Base-by-base conservation (phyloP, 2,329 filamentous ascomycete species). In the Trichoderma brevicompactum region DNA sequence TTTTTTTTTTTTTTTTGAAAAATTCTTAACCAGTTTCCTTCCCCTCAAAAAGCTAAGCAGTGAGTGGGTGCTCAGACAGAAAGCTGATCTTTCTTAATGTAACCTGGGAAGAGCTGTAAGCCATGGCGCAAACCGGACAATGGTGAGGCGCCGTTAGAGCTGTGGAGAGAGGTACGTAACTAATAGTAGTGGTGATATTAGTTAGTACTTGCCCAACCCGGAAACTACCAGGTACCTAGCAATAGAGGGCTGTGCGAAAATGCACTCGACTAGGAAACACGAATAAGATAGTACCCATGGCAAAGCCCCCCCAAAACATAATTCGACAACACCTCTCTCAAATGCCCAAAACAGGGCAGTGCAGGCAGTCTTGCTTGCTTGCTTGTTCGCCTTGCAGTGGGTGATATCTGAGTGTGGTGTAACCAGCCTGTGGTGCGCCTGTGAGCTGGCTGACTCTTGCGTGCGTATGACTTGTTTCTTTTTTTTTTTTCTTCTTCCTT, bases 361-460 rank as follows among this genome's bases (percentile, higher is more conserved):
- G 48, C 60, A 54, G 40, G 46, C 40, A 13, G 36, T 58, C 41
- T 19, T 36, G n/a, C 54, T 58, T 36, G n/a, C 54, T 58, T 46
- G 48, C 48, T 17, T 28, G 5, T 46, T 54, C 36, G 19, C 23
- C 49, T 23, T 12, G 49, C 38, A 44, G 40, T n/a, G 8, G 50
- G 49, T 54, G 49, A 23, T 7, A 28, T 28, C 23, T 28, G 41
- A 19, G 5, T 19, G 28, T 46, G 28, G 49, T 63, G 48, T 44
- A 38, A 54, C 48, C 40, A 10, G 32, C 38, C 40, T 46, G 40
- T 19, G 38, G 48, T 63, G 60, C 60, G 36, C n/a, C 46, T 61
- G 38, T 63, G 60, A 46, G 60, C 60, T 63, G 49, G 60, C 60
- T 23, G 40, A 15, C 60, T 53, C 60, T 63, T 62, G 59, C 40